Base-by-base conservation (phyloP, 805 yeast species). In the Diddensiella santjacobensis region DNA sequence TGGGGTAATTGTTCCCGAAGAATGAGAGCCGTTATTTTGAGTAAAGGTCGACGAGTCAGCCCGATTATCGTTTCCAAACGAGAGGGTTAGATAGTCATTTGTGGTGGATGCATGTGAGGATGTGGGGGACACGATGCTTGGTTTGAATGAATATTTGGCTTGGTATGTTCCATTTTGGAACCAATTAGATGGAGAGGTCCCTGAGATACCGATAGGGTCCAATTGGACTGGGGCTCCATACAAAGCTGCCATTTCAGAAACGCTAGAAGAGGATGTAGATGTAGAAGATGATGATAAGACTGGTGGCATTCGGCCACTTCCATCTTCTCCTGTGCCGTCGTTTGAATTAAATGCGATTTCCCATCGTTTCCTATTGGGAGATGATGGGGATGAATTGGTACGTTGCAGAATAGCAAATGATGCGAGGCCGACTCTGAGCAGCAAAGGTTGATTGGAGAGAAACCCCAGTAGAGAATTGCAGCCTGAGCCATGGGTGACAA, bases 401-500 rank as follows among this genome's bases (percentile, higher is more conserved):
- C 38, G 15, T 15, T 35, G 20, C 20, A 35, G 38, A 10, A 56
- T 40, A n/a, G 52, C 54, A 37, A 47, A 52, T 33, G 52, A 44
- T 8, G 60, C 68, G 20, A 63, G 55, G 4, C 59, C 61, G 22
- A 67, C 54, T 23, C 63, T 57, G 22, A 54, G 50, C 40, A 67
- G 57, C 37, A 63, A 52, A 2, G 71, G 70, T 45, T 53, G 56
- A 33, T 58, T 54, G 6, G 57, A 47, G 15, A 67, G 40, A 4
- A 55, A 58, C 8, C 67, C 69, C n/a, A 68, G 56, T 35, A 67
- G 50, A 3, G 71, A 62, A 36, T 68, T 69, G 50, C 70, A 64
- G 2, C 68, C 63, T 3, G 71, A 70, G 2, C 72, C 72, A 45
- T 68, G 72, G 19, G 71, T 63, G 8, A 68, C 71, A 5, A 67